These are phyloP conservation scores for Apophysomyces sp. DNA, from an alignment of 371 early-diverging fungal species.

Conservation along the genomic window DNA sequence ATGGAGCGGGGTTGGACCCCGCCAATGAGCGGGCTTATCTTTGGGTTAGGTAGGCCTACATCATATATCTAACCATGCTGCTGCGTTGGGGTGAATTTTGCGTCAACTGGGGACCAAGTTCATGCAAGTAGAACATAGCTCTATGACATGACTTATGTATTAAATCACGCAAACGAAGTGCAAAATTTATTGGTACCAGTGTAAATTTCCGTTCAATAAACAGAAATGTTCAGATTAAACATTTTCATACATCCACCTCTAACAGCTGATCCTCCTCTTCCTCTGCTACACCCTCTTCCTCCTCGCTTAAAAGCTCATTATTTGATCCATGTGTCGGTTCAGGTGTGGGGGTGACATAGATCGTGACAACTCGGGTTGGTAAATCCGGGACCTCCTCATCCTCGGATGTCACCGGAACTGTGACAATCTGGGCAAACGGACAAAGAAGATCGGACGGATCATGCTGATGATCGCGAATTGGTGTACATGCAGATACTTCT, in stretches of 20 bases:
- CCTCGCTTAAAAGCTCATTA: neutral
- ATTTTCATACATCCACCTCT: neutral
- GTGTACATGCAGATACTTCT: constrained; percentile 52
- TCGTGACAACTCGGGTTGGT: constrained; percentile 24
- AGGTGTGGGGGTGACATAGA: constrained; percentile 13
- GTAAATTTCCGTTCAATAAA: too few relatives aligned
- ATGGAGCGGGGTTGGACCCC: too few relatives aligned
- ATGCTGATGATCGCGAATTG: constrained; percentile 17
- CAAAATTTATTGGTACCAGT: too few relatives aligned
- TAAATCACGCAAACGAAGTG: too few relatives aligned
- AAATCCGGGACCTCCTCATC: constrained; percentile 31
- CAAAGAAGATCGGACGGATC: constrained; percentile 51
- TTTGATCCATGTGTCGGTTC: neutral
- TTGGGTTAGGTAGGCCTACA: too few relatives aligned
- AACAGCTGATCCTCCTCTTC: neutral
- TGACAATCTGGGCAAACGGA: constrained; percentile 34
- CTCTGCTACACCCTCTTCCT: neutral
- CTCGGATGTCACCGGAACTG: constrained; percentile 29
- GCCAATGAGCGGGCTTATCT: too few relatives aligned
- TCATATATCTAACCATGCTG: too few relatives aligned
- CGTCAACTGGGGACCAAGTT: too few relatives aligned
- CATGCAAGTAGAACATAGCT: too few relatives aligned
- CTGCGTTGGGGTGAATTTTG: too few relatives aligned
- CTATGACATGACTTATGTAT: too few relatives aligned
- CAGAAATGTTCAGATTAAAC: too few relatives aligned